Conservation (phyloP, 1,284 basidiomycete species). For the Paramarasmius palmivorus region DNA sequence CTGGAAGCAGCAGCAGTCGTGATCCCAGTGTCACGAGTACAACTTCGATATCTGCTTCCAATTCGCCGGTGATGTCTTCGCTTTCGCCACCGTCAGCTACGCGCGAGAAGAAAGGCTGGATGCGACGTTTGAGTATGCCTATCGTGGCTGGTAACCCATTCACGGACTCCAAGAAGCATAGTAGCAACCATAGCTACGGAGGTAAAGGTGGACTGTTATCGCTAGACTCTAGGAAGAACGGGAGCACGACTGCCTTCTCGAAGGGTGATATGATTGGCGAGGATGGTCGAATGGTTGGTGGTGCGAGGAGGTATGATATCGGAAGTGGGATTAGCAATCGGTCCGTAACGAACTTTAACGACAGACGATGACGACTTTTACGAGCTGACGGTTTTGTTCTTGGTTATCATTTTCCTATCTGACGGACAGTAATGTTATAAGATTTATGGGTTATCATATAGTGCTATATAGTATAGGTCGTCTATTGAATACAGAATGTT, state of each 20-base stretch:
- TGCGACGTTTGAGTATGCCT: constrained; percentile 75
- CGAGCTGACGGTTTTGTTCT: too few species aligned
- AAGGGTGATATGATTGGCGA: constrained; percentile 31
- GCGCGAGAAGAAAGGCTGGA: constrained; percentile 64
- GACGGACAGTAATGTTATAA: too few species aligned
- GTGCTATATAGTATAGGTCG: too few species aligned
- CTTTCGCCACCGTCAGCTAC: constrained; percentile 35
- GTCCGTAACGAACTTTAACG: constrained; percentile 40
- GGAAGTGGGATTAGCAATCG: constrained; percentile 38
- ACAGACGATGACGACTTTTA: constrained; percentile 27
- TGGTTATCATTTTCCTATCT: too few species aligned
- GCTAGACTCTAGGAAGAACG: constrained; percentile 45
- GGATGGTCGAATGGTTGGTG: constrained; percentile 36
- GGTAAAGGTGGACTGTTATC: constrained; percentile 32
- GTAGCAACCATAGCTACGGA: constrained; percentile 23
- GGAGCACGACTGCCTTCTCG: constrained; percentile 37
- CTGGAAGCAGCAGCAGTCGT: constrained; percentile 6
- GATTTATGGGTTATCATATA: too few species aligned
- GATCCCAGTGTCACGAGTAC: constrained; percentile 17
- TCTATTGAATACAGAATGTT: too few species aligned
- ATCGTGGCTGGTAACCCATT: constrained; percentile 57
- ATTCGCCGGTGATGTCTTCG: constrained; percentile 24
- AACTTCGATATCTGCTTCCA: constrained; percentile 46
- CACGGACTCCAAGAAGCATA: constrained; percentile 44
- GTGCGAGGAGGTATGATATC: constrained; percentile 45